Evolutionary conservation across 2,329 filamentous ascomycete species (phyloP).

Genomic region (Penicillium occitanis): DNA sequence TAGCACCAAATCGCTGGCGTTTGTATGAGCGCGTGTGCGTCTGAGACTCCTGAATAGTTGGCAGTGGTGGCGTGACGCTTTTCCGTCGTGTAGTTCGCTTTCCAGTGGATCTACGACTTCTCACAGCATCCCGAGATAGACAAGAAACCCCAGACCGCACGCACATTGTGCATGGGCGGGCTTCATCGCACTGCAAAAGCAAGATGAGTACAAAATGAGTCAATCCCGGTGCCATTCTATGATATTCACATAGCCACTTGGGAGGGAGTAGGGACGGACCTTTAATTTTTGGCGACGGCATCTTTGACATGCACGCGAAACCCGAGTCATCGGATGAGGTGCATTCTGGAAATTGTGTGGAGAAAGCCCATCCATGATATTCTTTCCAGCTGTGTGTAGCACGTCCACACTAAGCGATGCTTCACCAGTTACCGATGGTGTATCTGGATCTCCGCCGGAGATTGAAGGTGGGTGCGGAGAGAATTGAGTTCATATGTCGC

Average conservation of each 20-base stretch:
- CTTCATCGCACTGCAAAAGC: neutral
- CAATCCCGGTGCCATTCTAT: neutral
- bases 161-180: constrained; percentile 1
- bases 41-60: neutral
- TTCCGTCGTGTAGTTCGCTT: neutral
- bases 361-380: neutral
- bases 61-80: neutral
- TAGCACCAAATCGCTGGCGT: neutral
- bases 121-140: neutral
- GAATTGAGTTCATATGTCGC: neutral
- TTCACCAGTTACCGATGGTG: neutral
- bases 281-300: neutral
- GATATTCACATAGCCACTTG: neutral
- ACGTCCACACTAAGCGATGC: neutral
- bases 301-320: constrained; percentile 2
- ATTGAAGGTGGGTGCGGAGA: neutral
- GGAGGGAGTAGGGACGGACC: neutral
- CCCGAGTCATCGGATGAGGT: neutral
- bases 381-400: neutral
- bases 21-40: neutral
- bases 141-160: neutral
- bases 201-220: neutral
- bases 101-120: neutral
- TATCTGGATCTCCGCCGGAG: neutral
- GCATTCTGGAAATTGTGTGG: neutral